Evolutionary conservation across 371 early-diverging fungal genomes (phyloP), one percentile per base, ranked within the genome.

Genomic region (Haplosporangium sp.): DNA sequence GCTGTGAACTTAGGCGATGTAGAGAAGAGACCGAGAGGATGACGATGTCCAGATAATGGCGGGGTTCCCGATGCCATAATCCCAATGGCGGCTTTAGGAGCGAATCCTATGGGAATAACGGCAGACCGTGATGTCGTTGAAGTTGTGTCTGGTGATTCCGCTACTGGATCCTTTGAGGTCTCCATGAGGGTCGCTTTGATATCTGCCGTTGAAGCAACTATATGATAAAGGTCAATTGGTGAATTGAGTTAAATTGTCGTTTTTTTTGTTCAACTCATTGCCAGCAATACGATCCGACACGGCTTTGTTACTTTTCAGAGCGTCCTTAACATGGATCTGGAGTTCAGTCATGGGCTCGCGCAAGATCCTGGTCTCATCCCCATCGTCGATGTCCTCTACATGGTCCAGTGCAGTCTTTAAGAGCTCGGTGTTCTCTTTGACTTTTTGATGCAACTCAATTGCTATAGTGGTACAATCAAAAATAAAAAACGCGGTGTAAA

Each of bases 1-100:
- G 70, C 67, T 4, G 69, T 40, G 47, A 74, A 74, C 20, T 68
- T 68, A 10, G 77, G 72, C n/a, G 77, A 77, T 10, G 77, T 77
- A 5, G 77, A 77, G 50, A 71, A 77, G 2, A 77, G 52, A 1
- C 77, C 77, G 2, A 77, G 43, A 10, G 56, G 55, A 57, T 71
- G 71, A 18, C 72, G 71, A 54, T 66, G 52, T 40, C 64, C 74
- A 2, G 64, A 14, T 37, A 73, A 48, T 20, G 68, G 18, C 13
- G 60, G 45, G 7, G 68, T 43, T 12, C 55, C 64, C 36, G 63
- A 47, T n/a, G 57, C 50, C 53, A 55, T 64, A 21, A n/a, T 40
- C 23, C 54, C 45, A 8, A 40, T n/a, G 5, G 51, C 1, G 2
- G 46, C 20, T 0, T 21, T 29, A 10, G 59, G 16, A 9, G 18